These are phyloP conservation scores for Limonium bicolor DNA, from an alignment of 148 eudicot genomes.

Conservation along the genomic window DNA sequence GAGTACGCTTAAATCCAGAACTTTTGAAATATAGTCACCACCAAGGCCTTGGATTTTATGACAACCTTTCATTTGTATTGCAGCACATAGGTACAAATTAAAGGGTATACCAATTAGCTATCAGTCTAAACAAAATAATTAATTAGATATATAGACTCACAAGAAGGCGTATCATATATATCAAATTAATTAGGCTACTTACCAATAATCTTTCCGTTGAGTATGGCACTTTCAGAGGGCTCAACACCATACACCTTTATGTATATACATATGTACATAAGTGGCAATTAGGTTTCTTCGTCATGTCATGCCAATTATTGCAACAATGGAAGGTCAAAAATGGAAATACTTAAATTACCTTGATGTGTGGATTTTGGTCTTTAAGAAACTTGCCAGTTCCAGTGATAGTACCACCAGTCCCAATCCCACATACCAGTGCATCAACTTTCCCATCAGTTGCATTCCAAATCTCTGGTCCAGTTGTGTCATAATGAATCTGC, in stretches of 20 bases:
- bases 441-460: conserved; percentile 59
- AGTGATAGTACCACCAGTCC: conserved; percentile 75
- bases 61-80: too few species aligned
- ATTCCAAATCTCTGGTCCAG: conserved; percentile 84
- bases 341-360: conserved; percentile 22
- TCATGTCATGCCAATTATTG: not conserved
- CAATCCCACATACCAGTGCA: conserved; percentile 65
- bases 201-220: conserved; percentile 76
- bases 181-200: too few species aligned
- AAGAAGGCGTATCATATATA: too few species aligned
- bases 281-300: conserved; percentile 4
- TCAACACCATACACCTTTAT: conserved; percentile 71
- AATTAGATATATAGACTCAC: too few species aligned
- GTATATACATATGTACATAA: too few species aligned
- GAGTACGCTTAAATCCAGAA: too few species aligned
- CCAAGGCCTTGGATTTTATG: too few species aligned
- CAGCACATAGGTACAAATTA: too few species aligned
- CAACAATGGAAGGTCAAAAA: not conserved
- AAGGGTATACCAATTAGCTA: too few species aligned
- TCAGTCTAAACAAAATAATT: too few species aligned
- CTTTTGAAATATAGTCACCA: too few species aligned
- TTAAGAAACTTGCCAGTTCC: conserved; percentile 65
- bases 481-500: conserved; percentile 71
- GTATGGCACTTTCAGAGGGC: conserved; percentile 70
- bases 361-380: conserved; percentile 55